Percentiles rank a stretch among this genome's conserved stretches.
Conservation (phyloP, 352 stramenopile species). For the Globisporangium spiculum region DNA sequence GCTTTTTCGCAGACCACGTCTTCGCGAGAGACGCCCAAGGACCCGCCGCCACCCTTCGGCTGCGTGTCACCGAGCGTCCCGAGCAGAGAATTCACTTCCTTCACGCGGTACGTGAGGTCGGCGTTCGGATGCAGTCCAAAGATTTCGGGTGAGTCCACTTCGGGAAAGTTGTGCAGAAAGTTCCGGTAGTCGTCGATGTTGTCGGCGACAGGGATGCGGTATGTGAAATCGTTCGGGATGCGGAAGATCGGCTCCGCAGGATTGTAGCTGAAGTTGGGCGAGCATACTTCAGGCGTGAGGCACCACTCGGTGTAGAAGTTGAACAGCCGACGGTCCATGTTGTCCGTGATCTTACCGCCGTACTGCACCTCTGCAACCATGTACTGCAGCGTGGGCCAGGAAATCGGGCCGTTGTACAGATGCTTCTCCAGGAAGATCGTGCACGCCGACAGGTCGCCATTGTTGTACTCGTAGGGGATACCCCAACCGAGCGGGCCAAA, state of each 20-base stretch:
- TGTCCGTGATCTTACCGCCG: constrained; percentile 99
- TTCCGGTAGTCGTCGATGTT: constrained; percentile 95
- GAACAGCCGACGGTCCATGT: constrained; percentile 96
- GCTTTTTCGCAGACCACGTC: constrained; percentile 96
- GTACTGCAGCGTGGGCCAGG: constrained; percentile 98
- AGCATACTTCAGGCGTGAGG: constrained; percentile 85
- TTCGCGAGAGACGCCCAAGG: constrained; percentile 90
- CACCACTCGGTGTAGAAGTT: constrained; percentile 98
- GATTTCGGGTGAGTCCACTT: constrained; percentile 98
- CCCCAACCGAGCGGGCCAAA: constrained; percentile 98
- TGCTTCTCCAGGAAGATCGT: constrained; percentile 99
- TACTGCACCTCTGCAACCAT: constrained; percentile 99
- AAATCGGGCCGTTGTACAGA: constrained; percentile 97
- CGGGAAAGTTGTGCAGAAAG: constrained; percentile 93
- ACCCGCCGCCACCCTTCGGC: constrained; percentile 91
- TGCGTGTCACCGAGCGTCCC: constrained; percentile 95
- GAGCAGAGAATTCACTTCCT: constrained; percentile 94
- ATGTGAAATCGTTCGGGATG: constrained; percentile 97
- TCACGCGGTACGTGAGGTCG: constrained; percentile 97
- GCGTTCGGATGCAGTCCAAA: constrained; percentile 99
- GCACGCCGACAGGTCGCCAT: constrained; percentile 96
- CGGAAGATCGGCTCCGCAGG: constrained; percentile 92
- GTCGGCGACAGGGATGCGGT: constrained; percentile 91
- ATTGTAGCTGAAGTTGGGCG: constrained; percentile 93
- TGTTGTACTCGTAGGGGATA: constrained; percentile 99